These are phyloP conservation scores for Aspergillus carlsbadensis DNA, from an alignment of 495 filamentous ascomycete genomes.

Conservation along the genomic window DNA sequence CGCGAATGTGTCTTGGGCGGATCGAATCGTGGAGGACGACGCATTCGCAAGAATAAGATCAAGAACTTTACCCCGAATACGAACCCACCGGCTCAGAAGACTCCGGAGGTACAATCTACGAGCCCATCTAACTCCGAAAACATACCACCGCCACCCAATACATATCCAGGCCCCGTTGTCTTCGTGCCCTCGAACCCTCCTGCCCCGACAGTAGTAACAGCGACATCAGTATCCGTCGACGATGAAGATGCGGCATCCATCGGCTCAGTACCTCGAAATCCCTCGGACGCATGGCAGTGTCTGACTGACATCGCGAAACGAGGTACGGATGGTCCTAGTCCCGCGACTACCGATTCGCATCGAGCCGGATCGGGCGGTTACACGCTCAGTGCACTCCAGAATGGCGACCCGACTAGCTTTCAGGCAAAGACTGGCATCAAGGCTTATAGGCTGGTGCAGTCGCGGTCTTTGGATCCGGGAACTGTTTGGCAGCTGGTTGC, in stretches of 20 bases:
- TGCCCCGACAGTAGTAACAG: conserved; percentile 17
- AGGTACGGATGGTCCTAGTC: conserved; percentile 20
- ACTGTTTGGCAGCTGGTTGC: conserved; percentile 51
- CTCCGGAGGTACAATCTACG: conserved; percentile 26
- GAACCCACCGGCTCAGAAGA: conserved; percentile 26
- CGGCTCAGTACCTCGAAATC: conserved; percentile 43
- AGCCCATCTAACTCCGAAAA: conserved; percentile 32
- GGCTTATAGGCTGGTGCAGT: conserved; percentile 51
- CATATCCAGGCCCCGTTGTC: conserved; percentile 39
- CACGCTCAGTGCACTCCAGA: conserved; percentile 30
- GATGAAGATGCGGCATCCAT: conserved; percentile 44
- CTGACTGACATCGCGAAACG: conserved; percentile 42
- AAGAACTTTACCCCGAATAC: conserved; percentile 36
- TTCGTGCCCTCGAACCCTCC: conserved; percentile 38
- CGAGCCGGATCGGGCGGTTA: conserved; percentile 24
- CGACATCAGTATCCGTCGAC: conserved; percentile 31
- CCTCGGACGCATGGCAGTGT: conserved; percentile 51
- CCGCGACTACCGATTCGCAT: conserved; percentile 23
- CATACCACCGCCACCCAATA: conserved; percentile 25
- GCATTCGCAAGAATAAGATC: conserved; percentile 54
- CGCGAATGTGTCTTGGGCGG: conserved; percentile 61
- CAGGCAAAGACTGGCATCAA: conserved; percentile 35
- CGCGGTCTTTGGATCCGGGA: conserved; percentile 45
- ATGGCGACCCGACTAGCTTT: conserved; percentile 30
- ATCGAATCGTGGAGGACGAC: conserved; percentile 60